Evolutionary conservation across 202 grass and related monocot species (phyloP), one percentile per base, ranked within the genome.

Genomic region (Zoysia matrella): DNA sequence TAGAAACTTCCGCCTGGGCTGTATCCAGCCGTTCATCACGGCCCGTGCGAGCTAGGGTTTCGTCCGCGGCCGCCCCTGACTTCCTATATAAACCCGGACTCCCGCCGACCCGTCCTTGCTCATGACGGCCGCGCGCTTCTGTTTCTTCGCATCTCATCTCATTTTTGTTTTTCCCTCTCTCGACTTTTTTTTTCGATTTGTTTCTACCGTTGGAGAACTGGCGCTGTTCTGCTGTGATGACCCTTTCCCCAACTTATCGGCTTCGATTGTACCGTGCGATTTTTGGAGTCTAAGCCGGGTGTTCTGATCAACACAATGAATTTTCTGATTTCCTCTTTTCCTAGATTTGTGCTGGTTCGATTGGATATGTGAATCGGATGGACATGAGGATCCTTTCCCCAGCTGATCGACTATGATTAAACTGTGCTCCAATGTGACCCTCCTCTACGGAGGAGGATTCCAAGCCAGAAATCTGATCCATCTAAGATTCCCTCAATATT

Each of bases 401-500:
- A 75, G 48, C 54, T 93, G 63, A 88, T 93, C 82, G 82, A 90
- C 82, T 86, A 71, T 86, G 88, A 86, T 91, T 91, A 86, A 77
- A 83, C 85, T 86, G 78, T 72, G 88, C 77, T 81, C 81, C 82
- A 13, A 48, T 77, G 71, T 69, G 55, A 77, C 44, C 43, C 70
- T 55, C 65, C 83, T 81, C 54, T 43, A 0, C 3, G 11, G 70
- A 80, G 72, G 65, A 82, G 87, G 76, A 85, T 76, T 73, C 75
- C 66, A 93, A 90, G 87, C 91, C 87, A 93, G 77, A 82, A 80
- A 47, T 90, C 84, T 88, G 77, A 90, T 93, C 87, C 80, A 69
- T 82, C 60, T 11, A 39, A 64, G 8, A 40, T 64, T 64, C 18
- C 1, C 3, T 3, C 58, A 18, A 2, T 30, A n/a, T 1, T 16